These are phyloP conservation scores for Lactarius trivialis DNA, from an alignment of 768 basidiomycete genomes.

Conservation along the genomic window DNA sequence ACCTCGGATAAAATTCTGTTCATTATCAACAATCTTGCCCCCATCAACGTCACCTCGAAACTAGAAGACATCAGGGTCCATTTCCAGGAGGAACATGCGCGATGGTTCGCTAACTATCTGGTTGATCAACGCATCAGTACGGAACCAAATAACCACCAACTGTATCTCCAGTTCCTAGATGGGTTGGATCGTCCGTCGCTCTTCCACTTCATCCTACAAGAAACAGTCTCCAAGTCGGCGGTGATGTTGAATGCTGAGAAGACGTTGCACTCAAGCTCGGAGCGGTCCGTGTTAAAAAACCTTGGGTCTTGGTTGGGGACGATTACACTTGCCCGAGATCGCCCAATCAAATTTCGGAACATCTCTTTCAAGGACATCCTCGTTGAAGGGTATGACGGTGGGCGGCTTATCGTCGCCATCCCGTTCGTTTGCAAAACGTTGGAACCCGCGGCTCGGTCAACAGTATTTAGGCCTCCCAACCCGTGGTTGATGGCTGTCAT, in stretches of 20 bases:
- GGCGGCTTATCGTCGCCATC: constrained; percentile 87
- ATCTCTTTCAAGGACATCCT: constrained; percentile 97
- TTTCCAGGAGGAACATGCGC: constrained; percentile 76
- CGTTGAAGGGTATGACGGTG: constrained; percentile 89
- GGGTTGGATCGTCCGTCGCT: constrained; percentile 63
- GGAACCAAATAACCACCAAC: constrained; percentile 93
- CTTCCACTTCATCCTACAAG: constrained; percentile 79
- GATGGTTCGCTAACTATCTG: constrained; percentile 98
- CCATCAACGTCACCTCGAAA: constrained; percentile 87
- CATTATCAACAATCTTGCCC: constrained; percentile 96
- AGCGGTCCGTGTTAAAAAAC: constrained; percentile 86
- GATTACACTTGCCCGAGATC: constrained; percentile 87
- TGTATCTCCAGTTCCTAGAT: constrained; percentile 93
- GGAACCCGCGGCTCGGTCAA: constrained; percentile 83
- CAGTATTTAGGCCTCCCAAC: constrained; percentile 92
- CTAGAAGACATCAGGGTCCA: constrained; percentile 77
- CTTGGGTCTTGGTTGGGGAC: constrained; percentile 92
- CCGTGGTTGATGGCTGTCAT: constrained; percentile 98
- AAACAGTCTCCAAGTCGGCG: constrained; percentile 86
- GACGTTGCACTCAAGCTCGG: constrained; percentile 76
- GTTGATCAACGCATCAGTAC: constrained; percentile 93
- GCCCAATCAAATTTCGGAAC: constrained; percentile 88
- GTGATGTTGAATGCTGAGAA: constrained; percentile 85
- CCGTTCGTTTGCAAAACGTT: constrained; percentile 98
- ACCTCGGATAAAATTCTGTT: constrained; percentile 91